A percentile compares a stretch with the other conserved stretches of the same genome.
These are phyloP conservation scores for Nemania serpens DNA, from an alignment of 2,329 filamentous ascomycete species.

Conservation along the genomic window DNA sequence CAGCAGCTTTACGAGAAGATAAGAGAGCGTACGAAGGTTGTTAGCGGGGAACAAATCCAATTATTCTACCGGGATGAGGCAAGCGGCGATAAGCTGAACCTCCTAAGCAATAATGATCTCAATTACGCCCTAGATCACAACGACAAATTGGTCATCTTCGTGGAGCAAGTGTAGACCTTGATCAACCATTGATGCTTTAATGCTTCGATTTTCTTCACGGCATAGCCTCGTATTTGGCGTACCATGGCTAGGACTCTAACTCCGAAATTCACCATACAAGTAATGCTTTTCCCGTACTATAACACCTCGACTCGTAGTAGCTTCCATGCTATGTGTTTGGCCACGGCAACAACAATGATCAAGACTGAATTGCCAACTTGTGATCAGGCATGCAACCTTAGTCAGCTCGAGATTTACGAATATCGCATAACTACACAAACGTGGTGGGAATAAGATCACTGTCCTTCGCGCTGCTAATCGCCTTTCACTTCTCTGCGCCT, in stretches of 20 bases:
- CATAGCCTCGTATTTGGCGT: conserved; percentile 37
- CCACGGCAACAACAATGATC: neutral
- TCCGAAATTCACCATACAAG: neutral
- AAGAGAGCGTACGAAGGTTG: conserved; percentile 78
- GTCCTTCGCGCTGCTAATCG: conserved; percentile 1
- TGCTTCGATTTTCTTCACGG: conserved; percentile 31
- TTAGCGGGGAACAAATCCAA: conserved; percentile 69
- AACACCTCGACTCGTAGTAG: neutral
- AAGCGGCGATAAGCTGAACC: conserved; percentile 72
- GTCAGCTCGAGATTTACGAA: conserved; percentile 7
- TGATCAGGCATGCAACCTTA: conserved; percentile 5
- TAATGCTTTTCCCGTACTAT: neutral
- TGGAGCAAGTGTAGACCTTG: conserved; percentile 55
- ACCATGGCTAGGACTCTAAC: neutral
- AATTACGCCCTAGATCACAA: conserved; percentile 81
- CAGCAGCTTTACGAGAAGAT: conserved; percentile 82
- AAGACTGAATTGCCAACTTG: conserved; percentile 1
- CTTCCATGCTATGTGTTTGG: neutral
- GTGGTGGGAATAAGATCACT: conserved; percentile 1
- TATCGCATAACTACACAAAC: conserved; percentile 9
- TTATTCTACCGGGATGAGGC: conserved; percentile 87
- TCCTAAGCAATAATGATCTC: conserved; percentile 81
- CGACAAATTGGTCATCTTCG: conserved; percentile 82
- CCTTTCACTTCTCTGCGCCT: conserved; percentile 12
- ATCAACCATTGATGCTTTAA: conserved; percentile 22